Conservation (phyloP, 1,284 basidiomycete genomes). For the Sporisorium scitamineum region DNA sequence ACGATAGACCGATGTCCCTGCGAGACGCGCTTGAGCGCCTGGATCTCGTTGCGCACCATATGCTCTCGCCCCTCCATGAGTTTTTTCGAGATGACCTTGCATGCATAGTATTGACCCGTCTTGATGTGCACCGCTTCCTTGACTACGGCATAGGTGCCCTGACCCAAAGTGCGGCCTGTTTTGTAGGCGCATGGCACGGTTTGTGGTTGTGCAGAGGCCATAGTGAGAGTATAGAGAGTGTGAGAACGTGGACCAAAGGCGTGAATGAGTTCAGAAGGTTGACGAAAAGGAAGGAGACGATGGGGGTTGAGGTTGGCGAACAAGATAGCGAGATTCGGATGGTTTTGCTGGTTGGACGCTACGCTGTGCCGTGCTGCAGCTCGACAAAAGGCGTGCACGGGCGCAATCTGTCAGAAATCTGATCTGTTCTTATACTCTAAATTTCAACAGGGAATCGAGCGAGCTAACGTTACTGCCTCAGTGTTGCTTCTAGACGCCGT, state of each 20-base stretch:
- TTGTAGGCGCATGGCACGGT: slow-evolving; percentile 68
- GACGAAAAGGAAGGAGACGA: neutral
- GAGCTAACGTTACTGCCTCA: no score
- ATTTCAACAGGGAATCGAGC: no score
- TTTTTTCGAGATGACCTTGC: slow-evolving; percentile 82
- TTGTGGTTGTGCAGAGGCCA: slow-evolving; percentile 46
- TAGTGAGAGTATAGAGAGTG: slow-evolving; percentile 3
- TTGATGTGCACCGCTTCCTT: slow-evolving; percentile 96
- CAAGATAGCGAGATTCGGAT: no score
- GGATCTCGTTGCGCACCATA: slow-evolving; percentile 93
- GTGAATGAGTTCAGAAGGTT: no score
- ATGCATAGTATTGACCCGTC: slow-evolving; percentile 74
- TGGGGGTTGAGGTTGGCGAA: neutral
- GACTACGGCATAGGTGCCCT: slow-evolving; percentile 90
- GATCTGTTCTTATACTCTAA: no score
- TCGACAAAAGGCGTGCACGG: no score
- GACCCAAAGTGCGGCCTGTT: slow-evolving; percentile 73
- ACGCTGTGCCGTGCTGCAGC: no score
- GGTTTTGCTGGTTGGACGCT: no score
- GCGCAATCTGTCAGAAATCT: no score
- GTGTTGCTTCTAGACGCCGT: no score
- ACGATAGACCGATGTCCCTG: slow-evolving; percentile 82
- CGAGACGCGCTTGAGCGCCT: slow-evolving; percentile 92
- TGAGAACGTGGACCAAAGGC: neutral
- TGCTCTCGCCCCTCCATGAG: slow-evolving; percentile 80